These are phyloP conservation scores for Prunella vulgaris DNA, from an alignment of 257 asterid species.

Conservation along the genomic window DNA sequence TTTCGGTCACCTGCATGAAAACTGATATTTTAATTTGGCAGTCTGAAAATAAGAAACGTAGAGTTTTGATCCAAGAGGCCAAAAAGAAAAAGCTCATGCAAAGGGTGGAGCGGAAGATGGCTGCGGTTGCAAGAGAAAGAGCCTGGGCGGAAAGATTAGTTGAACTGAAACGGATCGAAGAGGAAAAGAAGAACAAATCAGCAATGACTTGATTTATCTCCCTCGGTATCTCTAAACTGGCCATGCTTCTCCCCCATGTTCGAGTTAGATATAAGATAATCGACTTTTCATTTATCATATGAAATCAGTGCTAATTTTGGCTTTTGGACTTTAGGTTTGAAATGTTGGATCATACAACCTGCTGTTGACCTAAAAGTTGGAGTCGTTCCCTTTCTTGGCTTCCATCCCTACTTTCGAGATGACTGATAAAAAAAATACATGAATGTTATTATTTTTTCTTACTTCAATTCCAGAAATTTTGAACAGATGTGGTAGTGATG, in stretches of 20 bases:
- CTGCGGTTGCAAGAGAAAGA: constrained; percentile 91
- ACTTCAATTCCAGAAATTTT: not conserved
- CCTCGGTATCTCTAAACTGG: too few species aligned
- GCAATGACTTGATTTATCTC: constrained; percentile 36
- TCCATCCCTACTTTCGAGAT: not conserved
- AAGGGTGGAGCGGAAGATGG: constrained; percentile 91
- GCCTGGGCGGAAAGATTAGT: constrained; percentile 82
- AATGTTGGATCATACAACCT: not conserved
- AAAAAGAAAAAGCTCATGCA: constrained; percentile 56
- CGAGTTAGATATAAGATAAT: not conserved
- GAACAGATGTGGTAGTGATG: not conserved
- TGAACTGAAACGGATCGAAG: constrained; percentile 77
- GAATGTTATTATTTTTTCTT: not conserved
- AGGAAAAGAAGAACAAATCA: constrained; percentile 65
- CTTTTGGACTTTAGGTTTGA: constrained; percentile 3
- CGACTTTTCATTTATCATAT: not conserved
- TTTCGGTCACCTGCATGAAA: not conserved
- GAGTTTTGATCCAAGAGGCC: constrained; percentile 72
- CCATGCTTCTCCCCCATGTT: not conserved
- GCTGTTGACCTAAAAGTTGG: not conserved
- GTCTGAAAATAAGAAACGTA: constrained; percentile 84
- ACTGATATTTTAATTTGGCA: constrained; percentile 12
- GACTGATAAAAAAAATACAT: not conserved
- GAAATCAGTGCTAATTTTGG: not conserved
- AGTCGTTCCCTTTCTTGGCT: not conserved